Percentiles rank a stretch among this genome's conserved stretches.
These are phyloP conservation scores for Auriculariales sp. DNA, from an alignment of 768 basidiomycete genomes.

Conservation along the genomic window DNA sequence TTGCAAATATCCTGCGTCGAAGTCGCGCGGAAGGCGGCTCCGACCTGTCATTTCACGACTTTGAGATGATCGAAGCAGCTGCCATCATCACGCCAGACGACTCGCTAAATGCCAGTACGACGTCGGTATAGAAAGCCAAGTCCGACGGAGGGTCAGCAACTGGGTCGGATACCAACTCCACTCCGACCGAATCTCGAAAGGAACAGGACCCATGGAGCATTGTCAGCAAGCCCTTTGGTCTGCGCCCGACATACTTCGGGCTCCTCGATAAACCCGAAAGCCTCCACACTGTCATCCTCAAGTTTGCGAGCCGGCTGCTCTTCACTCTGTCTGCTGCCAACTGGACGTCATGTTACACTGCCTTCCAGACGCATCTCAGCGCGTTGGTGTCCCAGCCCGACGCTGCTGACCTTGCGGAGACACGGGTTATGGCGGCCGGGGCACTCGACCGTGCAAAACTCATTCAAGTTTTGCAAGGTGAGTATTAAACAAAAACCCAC, in stretches of 20 bases:
- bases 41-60: conserved; percentile 56
- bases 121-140: background rate
- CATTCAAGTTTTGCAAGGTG: conserved; percentile 43
- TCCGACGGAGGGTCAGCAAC: too few species aligned
- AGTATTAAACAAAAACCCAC: background rate
- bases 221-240: conserved; percentile 13
- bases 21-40: conserved; percentile 42
- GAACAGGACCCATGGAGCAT: background rate
- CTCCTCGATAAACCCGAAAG: conserved; percentile 38
- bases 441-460: conserved; percentile 58
- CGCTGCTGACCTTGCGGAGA: conserved; percentile 53
- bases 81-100: background rate
- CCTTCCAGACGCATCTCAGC: conserved; percentile 54
- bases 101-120: background rate
- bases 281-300: conserved; percentile 48
- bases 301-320: conserved; percentile 64
- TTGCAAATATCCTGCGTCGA: conserved; percentile 70
- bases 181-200: too few species aligned
- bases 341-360: conserved; percentile 65
- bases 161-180: too few species aligned
- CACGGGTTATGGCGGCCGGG: conserved; percentile 65
- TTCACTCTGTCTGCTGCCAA: conserved; percentile 81
- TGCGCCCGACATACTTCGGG: conserved; percentile 50
- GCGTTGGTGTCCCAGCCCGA: conserved; percentile 32
- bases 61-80: conserved; percentile 35